Evolutionary conservation across 1,139 yeast genomes (phyloP), one percentile per base, ranked within the genome.

Genomic region (Hemisphaericaspora subhashii): DNA sequence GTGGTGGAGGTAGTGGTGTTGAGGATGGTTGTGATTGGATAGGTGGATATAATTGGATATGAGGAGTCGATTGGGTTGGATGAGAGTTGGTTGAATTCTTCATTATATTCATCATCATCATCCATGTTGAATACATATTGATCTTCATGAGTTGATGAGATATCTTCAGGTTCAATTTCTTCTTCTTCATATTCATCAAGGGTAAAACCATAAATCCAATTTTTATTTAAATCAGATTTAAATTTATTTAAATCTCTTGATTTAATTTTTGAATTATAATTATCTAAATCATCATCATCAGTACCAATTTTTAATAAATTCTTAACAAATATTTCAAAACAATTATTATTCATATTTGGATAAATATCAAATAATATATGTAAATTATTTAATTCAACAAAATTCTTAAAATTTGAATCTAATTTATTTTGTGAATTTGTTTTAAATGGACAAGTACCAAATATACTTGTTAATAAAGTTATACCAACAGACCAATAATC

Each of bases 361-460:
- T 66, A 70, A 26, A 70, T 66, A 46, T 69, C 76, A 46, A 63
- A 70, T 37, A 70, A 54, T 30, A 68, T 61, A 43, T 58, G 59
- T 17, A 60, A 57, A 37, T 66, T 60, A 45, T 62, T 63, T 40
- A 49, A 58, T 37, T 61, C 44, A 13, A 66, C 69, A 55, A 68
- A 69, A 39, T 62, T 61, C 49, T 63, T 65, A 47, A 63, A 70
- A 51, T 69, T 68, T 36, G 57, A 56, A 51, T 69, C 74, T 41
- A 52, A 42, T 38, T 47, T 47, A 45, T 55, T 40, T 35, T 51
- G 41, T 15, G 46, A 46, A 14, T 43, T 38, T 5, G 55, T 43
- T 43, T 66, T 68, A 49, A 70, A 70, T 1, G 76, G 75, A 18
- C 67, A 60, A 37, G 68, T 70, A 13, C 81, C 79, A 55, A 75